Evolutionary conservation across 2,329 filamentous ascomycete species (phyloP).

Genomic region (Cladobotryum mycophilum): DNA sequence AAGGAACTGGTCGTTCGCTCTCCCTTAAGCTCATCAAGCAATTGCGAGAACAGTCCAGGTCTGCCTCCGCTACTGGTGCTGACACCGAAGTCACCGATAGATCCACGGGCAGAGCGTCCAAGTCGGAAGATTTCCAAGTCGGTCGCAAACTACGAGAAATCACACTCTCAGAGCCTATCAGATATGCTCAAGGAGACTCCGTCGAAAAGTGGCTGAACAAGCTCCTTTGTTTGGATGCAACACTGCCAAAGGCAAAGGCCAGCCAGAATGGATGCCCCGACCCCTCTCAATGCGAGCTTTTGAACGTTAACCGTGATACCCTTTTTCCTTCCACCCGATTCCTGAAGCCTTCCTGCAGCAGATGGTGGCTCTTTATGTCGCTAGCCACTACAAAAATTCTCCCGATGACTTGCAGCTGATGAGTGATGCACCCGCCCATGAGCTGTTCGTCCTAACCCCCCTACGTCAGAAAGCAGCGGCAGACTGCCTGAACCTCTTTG

Average conservation of each 20-base stretch:
- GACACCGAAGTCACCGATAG: constrained; percentile 69
- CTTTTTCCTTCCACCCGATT: constrained; percentile 97
- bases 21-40: constrained; percentile 97
- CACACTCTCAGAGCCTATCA: constrained; percentile 86
- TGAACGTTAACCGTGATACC: constrained; percentile 93
- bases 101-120: constrained; percentile 66
- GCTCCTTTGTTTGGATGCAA: constrained; percentile 88
- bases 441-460: constrained; percentile 88
- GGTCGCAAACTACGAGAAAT: constrained; percentile 84
- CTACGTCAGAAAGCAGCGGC: constrained; percentile 68
- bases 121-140: constrained; percentile 56
- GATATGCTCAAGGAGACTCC: constrained; percentile 82
- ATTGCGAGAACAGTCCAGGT: constrained; percentile 83
- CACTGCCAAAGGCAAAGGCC: constrained; percentile 69
- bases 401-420: constrained; percentile 98
- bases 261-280: constrained; percentile 77
- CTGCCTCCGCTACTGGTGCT: constrained; percentile 47
- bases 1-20: constrained; percentile 89
- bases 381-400: constrained; percentile 96
- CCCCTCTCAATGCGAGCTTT: constrained; percentile 82
- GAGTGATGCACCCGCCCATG: constrained; percentile 95
- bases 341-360: constrained; percentile 96
- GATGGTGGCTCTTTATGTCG: constrained; percentile 96
- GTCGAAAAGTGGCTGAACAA: constrained; percentile 97
- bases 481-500: constrained; percentile 88